Evolutionary conservation across 2,329 filamentous ascomycete species (phyloP), one percentile per base, ranked within the genome.

Genomic region (Aspergillus texensis): DNA sequence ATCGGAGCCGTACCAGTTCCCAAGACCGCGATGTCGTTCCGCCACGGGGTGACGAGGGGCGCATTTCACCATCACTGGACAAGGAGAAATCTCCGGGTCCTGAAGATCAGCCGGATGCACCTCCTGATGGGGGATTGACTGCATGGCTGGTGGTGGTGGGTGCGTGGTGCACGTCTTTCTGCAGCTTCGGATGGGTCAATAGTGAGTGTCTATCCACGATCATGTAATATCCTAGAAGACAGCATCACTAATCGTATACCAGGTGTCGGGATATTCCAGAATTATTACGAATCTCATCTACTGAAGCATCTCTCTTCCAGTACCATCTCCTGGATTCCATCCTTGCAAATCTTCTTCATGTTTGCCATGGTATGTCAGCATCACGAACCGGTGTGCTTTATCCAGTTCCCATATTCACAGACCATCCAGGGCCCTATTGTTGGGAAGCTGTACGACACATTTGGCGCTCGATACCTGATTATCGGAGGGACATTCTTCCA

Each of bases 391-490:
- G 21, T 21, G 21, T 21, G 21, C 21, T 21, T 21, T 21, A 21
- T 21, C 21, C 21, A 21, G 21, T 21, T 21, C 21, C 21, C 28
- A 34, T 10, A 34, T 28, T 53, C 1, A 53, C 19, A 0, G 6
- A 75, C 70, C 36, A 72, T 77, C 68, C 41, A 70, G 67, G 88
- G 88, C 0, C 87, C 88, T 0, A 69, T 91, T 9, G 83, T 88
- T n/a, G 89, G 89, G 1, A 86, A 84, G 46, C 54, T 89, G 0
- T 90, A 84, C 67, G 90, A 92, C 69, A 85, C 80, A 61, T 85
- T 87, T 62, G 89, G 89, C 0, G 87, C 89, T 0, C 82, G 84
- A 32, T 82, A 78, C 52, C 60, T 91, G 1, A 71, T 86, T 1
- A 48, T 85, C 0, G 70, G 77, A 34, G 85, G 85, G 24, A 81